Conservation (phyloP, 371 early-diverging fungal species). For the Batkoa obscura region DNA sequence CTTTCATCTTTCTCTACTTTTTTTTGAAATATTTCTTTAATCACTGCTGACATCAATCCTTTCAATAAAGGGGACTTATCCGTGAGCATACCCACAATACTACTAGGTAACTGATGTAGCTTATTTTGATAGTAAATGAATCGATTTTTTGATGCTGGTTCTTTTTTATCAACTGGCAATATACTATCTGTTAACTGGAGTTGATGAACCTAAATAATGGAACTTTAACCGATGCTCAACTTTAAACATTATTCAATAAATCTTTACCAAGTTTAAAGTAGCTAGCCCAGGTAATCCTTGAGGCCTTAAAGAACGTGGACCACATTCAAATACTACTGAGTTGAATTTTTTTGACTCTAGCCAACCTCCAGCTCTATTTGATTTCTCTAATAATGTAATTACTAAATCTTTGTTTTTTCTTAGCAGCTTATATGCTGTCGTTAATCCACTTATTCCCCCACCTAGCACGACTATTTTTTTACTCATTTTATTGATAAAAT, state of each 20-base stretch:
- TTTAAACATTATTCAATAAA: too few species aligned
- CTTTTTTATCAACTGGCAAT: conserved; percentile 32
- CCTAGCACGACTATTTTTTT: conserved; percentile 35
- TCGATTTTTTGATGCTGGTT: conserved; percentile 61
- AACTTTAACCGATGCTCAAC: too few species aligned
- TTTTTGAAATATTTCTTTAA: conserved; percentile 22
- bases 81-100: conserved; percentile 19
- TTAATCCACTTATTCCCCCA: conserved; percentile 82
- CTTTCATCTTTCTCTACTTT: conserved; percentile 29
- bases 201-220: conserved; percentile 27
- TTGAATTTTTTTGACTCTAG: conserved; percentile 36
- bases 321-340: conserved; percentile 42
- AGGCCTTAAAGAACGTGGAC: conserved; percentile 75
- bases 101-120: conserved; percentile 20
- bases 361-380: conserved; percentile 73
- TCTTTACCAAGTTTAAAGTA: conserved; percentile 55
- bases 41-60: conserved; percentile 19
- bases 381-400: conserved; percentile 50
- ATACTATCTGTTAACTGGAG: conserved; percentile 31
- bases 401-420: conserved; percentile 23
- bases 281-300: conserved; percentile 44
- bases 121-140: conserved; percentile 40
- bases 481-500: not conserved
- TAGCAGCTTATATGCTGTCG: conserved; percentile 65
- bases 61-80: conserved; percentile 26